phyloP scores from a whole-genome alignment of 108 stramenopile genomes.

The Cyclostephanos tholiformis region DNA sequence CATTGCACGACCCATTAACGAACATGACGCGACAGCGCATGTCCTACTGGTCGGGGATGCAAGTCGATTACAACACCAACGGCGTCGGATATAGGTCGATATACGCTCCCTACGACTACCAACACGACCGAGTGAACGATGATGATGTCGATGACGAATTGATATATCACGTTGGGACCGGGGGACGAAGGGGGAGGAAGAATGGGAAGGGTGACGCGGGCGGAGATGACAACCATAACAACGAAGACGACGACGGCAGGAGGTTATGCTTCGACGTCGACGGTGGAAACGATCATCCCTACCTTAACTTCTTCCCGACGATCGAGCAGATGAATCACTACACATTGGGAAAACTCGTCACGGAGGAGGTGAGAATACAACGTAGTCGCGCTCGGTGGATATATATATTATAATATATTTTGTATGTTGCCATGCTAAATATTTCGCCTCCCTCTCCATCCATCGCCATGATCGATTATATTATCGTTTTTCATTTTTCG shows the following conservation, averaged over 20 bases:
- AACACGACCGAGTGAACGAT: not conserved
- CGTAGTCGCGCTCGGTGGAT: too few species aligned
- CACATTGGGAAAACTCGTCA: constrained; percentile 20
- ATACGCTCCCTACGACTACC: constrained; percentile 4
- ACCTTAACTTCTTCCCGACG: constrained; percentile 42
- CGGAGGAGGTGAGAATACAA: constrained; percentile 17
- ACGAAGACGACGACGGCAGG: not conserved
- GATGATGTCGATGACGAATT: too few species aligned
- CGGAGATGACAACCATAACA: too few species aligned
- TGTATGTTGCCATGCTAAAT: too few species aligned
- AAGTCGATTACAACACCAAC: constrained; percentile 32
- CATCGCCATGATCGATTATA: not conserved
- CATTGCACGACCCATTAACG: constrained; percentile 5
- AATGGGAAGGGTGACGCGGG: too few species aligned
- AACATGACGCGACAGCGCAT: constrained; percentile 18
- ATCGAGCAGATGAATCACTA: constrained; percentile 36
- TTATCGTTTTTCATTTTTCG: too few species aligned
- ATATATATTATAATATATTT: too few species aligned
- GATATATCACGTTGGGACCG: too few species aligned
- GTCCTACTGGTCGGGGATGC: constrained; percentile 21
- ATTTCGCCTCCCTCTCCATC: not conserved
- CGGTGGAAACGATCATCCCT: constrained; percentile 1
- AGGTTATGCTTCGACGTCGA: not conserved
- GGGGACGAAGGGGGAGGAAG: too few species aligned
- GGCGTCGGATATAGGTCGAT: constrained; percentile 19